Conservation (phyloP, 2,329 filamentous ascomycete species). For the Daldinia sp. region DNA sequence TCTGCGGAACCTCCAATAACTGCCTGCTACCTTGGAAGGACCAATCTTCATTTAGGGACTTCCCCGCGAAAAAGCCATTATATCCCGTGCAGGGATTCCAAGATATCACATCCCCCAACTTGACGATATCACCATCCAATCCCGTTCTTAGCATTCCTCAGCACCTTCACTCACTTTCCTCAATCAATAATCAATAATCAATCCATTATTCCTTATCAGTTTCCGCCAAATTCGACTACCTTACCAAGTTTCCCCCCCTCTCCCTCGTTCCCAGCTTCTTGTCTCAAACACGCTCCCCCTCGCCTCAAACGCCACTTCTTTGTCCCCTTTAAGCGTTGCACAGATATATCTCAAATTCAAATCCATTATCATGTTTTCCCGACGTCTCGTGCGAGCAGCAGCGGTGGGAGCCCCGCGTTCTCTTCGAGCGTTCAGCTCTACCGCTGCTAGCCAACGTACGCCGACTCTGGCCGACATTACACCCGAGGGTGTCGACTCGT, state of each 20-base stretch:
- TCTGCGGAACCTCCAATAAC: neutral
- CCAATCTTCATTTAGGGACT: neutral
- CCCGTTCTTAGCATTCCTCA: constrained; percentile 24
- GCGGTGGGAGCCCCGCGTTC: constrained; percentile 57
- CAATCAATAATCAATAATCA: neutral
- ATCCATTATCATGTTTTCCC: constrained; percentile 59
- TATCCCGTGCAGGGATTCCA: neutral
- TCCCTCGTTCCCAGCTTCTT: neutral
- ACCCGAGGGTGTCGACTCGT: constrained; percentile 73
- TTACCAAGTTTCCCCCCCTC: neutral
- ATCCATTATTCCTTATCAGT: neutral
- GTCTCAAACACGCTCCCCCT: neutral
- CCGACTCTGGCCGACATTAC: constrained; percentile 89
- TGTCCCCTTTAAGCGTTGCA: neutral
- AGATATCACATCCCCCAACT: neutral
- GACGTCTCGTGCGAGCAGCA: constrained; percentile 58
- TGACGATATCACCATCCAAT: constrained; percentile 20
- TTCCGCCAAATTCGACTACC: constrained; percentile 27
- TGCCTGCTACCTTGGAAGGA: neutral
- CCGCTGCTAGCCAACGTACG: constrained; percentile 57
- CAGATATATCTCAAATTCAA: constrained; percentile 18
- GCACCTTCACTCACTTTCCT: constrained; percentile 4
- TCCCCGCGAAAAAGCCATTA: constrained; percentile 1
- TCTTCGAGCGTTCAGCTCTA: constrained; percentile 66
- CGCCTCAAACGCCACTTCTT: constrained; percentile 7